Evolutionary conservation across 192 early-diverging fungal genomes (phyloP), one percentile per base, ranked within the genome.

Genomic region (Backusella tuberculispora): DNA sequence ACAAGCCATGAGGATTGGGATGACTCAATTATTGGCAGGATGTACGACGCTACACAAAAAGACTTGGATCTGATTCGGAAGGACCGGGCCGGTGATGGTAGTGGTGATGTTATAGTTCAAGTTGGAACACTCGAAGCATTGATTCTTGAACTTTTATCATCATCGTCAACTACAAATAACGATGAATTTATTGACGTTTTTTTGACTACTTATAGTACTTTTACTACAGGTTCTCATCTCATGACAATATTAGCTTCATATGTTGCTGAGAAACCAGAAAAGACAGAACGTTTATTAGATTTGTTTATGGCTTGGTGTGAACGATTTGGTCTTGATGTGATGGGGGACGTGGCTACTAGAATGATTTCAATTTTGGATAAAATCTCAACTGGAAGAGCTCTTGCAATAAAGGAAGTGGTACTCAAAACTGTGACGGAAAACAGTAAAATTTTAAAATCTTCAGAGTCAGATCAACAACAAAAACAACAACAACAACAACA

Each of bases 101-200:
- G 42, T 17, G 26, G 1, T 34, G 29, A 34, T 13, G 44, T 45
- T 38, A 43, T 63, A 56, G 56, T 80, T 73, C 64, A 87, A 83
- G 66, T 73, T 79, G 65, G 88, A 69, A 44, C 78, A 13, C 24
- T 83, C 17, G 70, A 69, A 38, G 88, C 88, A 2, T 76, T 92
- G 12, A 85, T 92, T 37, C 88, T 90, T 60, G 91, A 93, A 72
- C 63, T 93, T 13, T 86, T 89, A 56, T 34, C 29, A 34, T 34
- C 29, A 34, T 34, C 29, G 29, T 34, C 29, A 34, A 63, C 80
- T 71, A 88, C 84, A 0, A 72, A 84, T 37, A 64, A 64, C 13
- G 29, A 69, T 41, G 76, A 79, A 8, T 81, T 81, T 15, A 46
- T 82, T 15, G 45, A 74, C 17, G 72, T 79, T 13, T 84, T 88